Base-by-base conservation (phyloP, 495 filamentous ascomycete species). In the Amniculicola lignicola region DNA sequence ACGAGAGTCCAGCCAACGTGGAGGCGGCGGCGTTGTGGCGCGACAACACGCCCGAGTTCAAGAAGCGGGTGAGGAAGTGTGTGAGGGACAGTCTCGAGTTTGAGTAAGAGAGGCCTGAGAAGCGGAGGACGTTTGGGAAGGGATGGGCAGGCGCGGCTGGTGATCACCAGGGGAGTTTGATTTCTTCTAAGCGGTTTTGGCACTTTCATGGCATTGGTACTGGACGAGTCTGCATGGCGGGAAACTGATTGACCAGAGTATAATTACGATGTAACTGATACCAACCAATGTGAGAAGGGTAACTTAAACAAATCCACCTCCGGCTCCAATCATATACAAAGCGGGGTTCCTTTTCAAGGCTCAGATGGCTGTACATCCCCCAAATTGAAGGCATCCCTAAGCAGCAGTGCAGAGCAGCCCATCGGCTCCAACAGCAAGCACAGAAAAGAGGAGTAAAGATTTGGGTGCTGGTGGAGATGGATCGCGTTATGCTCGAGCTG, bases 1-100 rank as follows among this genome's bases (percentile, higher is more conserved):
- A 93, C 59, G 93, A 97, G 79, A 91, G 86, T 62, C 89, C 94
- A 0, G 93, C 93, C 1, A 97, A 98, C 66, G 81, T 96, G 7
- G 93, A 98, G 67, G 93, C 93, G 0, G 92, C 90, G 10, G 76
- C 85, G 39, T 62, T 96, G 69, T 87, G 95, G 83, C 78, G 93
- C 22, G 89, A 91, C 62, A 87, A 97, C 65, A 74, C 81, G 46
- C 82, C 82, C 63, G 89, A 91, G 49, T 95, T 92, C 62, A 79
- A 84, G 73, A 88, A 82, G 72, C 69, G 82, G 31, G 88, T 87
- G 58, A 74, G 88, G 59, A 81, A 81, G 72, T 86, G 85, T 64
- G 91, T 96, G 4, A 77, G 89, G 67, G 85, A 85, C 68, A 97
- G 92, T 66, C 69, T 92, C 64, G 90, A 75, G 41, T 60, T 47